Evolutionary conservation across 1,139 yeast species (phyloP), one percentile per base, ranked within the genome.

Genomic region (Candida sojae): DNA sequence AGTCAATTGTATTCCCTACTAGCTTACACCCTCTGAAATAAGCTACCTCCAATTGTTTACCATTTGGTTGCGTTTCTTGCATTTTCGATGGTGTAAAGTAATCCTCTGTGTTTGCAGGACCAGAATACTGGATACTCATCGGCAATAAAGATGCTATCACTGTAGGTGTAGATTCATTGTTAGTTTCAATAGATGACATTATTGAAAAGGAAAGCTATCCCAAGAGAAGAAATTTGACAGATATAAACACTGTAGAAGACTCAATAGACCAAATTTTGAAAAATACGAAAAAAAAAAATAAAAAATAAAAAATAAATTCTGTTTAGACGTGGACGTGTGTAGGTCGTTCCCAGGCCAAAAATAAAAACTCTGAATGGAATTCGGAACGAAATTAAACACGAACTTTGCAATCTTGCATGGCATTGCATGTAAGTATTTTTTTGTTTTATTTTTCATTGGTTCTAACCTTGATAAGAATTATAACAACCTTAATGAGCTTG

Each of bases 11-110:
- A 36, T 59, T 61, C 0, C 78, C 79, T 5, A 70, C 60, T 13
- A 75, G 57, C 48, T 66, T 68, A 50, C 73, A 65, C 0, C 80
- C 80, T 57, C 80, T 59, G 50, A 71, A 74, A 51, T 66, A 70
- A 6, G 76, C 73, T 1, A 62, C 57, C 3, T 47, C 48, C 2
- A 42, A 26, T 36, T 25, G 36, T 21, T 58, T 53, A 1, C 54
- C 63, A 5, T 55, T 54, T 33, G 55, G 49, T 41, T 46, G 42
- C 4, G 45, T 46, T 44, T 64, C 66, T 6, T 40, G 48, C 13
- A 53, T 51, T 44, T 73, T 71, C 9, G 77, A 64, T 1, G 73
- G 68, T 0, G 76, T 63, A 55, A 73, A 75, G 50, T 59, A 72
- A 3, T 66, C 67, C 11, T 57, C 47, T 0, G 79, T 70, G 29